Base-by-base conservation (phyloP, 1,139 yeast species). In the Taphrina flavorubra region DNA sequence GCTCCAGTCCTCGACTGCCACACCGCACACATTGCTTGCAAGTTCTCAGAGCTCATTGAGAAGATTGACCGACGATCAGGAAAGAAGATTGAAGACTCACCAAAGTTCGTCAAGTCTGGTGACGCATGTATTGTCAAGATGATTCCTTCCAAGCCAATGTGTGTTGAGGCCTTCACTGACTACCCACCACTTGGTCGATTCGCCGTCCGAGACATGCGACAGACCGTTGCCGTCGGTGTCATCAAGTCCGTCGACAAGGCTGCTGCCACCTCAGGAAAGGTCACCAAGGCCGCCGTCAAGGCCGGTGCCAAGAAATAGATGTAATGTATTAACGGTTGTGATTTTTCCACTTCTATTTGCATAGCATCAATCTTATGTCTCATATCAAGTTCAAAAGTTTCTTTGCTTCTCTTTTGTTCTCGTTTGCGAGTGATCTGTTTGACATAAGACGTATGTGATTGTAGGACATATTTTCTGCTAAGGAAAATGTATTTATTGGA, bases 171-270 rank as follows among this genome's bases (percentile, higher is more conserved):
- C 79, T 90, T 88, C 95, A 85, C 95, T 80, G 94, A 90, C 83
- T 91, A 90, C 92, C 97, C 97, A 84, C 97, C 97, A 82, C 89
- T 91, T 82, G 97, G 97, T 83, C 91, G 97, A 88, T 92, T 92
- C 87, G 97, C 97, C 81, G 97, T 92, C 87, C 94, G 97, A 89
- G 97, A 92, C 85, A 92, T 92, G 97, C 90, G 97, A 89, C 97
- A 91, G 85, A 92, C 97, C 78, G 98, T 92, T 79, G 97, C 97
- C 81, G 97, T 92, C 82, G 98, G 97, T 91, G 97, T 92, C 82
- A 91, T 92, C 94, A 92, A 92, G 90, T 85, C 95, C 78, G 98
- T 94, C 80, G 97, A 87, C 81, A 94, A 94, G 90, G 81, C 95
- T 76, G 87, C 86, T 85, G 75, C 75, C 68, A 82, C 81, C 79